phyloP scores from a whole-genome alignment of 179 eudicot species.

The Drosera spatulata region DNA sequence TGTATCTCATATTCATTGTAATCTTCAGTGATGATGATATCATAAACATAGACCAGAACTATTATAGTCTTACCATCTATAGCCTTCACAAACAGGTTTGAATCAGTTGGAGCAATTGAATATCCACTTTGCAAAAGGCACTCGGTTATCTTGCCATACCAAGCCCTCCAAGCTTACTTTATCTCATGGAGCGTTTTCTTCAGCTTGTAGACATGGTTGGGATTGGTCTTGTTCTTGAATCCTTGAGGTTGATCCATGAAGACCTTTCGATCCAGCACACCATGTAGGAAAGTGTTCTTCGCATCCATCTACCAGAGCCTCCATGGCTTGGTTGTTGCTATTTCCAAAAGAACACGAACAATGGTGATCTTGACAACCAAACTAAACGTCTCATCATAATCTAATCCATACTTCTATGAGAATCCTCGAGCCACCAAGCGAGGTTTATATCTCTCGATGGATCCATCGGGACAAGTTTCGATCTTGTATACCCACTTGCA shows the following conservation, averaged over 20 bases:
- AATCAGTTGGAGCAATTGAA: background rate
- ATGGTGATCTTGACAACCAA: too few relatives aligned
- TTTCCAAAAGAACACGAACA: too few relatives aligned
- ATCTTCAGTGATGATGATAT: background rate
- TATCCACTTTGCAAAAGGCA: background rate
- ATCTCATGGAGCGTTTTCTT: too few relatives aligned
- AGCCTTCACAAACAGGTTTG: background rate
- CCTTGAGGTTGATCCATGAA: too few relatives aligned
- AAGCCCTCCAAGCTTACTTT: background rate
- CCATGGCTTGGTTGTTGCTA: too few relatives aligned
- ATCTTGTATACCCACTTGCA: background rate
- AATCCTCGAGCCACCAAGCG: too few relatives aligned
- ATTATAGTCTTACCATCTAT: background rate
- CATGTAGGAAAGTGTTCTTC: background rate
- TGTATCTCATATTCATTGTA: background rate
- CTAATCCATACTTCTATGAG: too few relatives aligned
- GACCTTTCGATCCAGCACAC: background rate
- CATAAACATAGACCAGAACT: background rate
- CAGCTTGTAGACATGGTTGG: too few relatives aligned
- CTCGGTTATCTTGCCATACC: background rate
- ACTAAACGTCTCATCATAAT: too few relatives aligned
- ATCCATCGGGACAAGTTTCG: background rate
- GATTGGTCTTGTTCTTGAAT: too few relatives aligned
- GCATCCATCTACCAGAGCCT: too few relatives aligned
- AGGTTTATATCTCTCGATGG: background rate